Evolutionary conservation across 1,284 basidiomycete species (phyloP).

Genomic region (Athelia sp.): DNA sequence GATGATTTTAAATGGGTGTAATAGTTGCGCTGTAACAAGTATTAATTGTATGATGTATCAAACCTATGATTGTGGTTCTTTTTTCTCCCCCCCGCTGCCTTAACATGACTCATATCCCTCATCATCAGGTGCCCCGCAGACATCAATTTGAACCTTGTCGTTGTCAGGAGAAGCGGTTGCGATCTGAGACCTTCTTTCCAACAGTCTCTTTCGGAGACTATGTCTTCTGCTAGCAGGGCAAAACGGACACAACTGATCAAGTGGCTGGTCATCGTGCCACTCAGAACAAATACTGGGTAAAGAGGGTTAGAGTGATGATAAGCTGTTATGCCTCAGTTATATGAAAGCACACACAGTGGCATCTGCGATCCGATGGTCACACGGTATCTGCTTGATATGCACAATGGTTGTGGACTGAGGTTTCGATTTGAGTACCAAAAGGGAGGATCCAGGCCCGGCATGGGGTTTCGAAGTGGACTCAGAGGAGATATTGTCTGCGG

Average conservation of each 20-base stretch:
- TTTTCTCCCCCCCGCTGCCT: no score
- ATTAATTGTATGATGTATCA: no score
- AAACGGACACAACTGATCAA: not conserved
- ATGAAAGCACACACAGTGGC: not conserved
- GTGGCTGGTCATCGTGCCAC: not conserved
- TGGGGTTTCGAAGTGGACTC: not conserved
- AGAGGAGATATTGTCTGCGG: not conserved
- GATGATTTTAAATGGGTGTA: not conserved
- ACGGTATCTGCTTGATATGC: not conserved
- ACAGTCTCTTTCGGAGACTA: not conserved
- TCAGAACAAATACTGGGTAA: not conserved
- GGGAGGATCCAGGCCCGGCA: not conserved
- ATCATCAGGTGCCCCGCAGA: not conserved
- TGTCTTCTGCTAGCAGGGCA: not conserved
- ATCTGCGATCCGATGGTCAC: not conserved
- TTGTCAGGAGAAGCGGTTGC: not conserved
- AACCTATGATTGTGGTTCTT: no score
- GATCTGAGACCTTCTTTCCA: slow-evolving; percentile 6
- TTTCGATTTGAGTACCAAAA: not conserved
- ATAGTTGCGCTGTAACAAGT: no score
- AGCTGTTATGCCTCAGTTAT: not conserved
- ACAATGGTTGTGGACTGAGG: not conserved
- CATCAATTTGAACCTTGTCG: not conserved
- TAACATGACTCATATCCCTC: no score
- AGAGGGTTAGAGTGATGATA: not conserved